Conservation (phyloP, 495 filamentous ascomycete species). For the Antarctomyces pellizariae region DNA sequence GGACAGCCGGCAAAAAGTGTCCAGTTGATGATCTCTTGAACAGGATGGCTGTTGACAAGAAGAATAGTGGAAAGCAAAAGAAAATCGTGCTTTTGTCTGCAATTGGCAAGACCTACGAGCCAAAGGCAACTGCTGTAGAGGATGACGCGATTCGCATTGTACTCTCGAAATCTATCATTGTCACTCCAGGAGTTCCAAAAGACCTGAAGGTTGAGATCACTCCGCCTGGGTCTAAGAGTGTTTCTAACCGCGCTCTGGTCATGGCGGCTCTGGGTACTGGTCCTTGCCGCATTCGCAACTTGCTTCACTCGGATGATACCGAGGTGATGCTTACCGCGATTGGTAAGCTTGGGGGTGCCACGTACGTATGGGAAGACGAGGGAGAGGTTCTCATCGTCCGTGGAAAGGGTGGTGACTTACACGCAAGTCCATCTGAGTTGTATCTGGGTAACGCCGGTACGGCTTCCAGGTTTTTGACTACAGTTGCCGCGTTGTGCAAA, state of each 20-base stretch:
- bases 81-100: slow-evolving; percentile 87
- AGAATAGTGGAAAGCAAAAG: slow-evolving; percentile 89
- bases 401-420: slow-evolving; percentile 68
- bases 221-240: slow-evolving; percentile 91
- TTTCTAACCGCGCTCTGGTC: slow-evolving; percentile 86
- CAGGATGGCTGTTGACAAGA: slow-evolving; percentile 97
- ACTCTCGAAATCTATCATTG: slow-evolving; percentile 54
- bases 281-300: slow-evolving; percentile 66
- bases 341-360: slow-evolving; percentile 61
- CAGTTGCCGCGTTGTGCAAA: slow-evolving; percentile 65
- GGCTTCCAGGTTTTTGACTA: slow-evolving; percentile 85
- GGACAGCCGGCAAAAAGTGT: slow-evolving; percentile 73
- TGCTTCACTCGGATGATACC: slow-evolving; percentile 91
- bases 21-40: slow-evolving; percentile 70
- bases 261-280: slow-evolving; percentile 80
- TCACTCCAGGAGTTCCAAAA: slow-evolving; percentile 42
- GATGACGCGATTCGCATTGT: slow-evolving; percentile 70
- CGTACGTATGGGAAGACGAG: slow-evolving; percentile 82
- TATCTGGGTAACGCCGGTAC: slow-evolving; percentile 96
- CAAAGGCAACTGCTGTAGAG: slow-evolving; percentile 63
- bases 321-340: slow-evolving; percentile 91
- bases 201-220: slow-evolving; percentile 46
- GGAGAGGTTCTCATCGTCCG: slow-evolving; percentile 75
- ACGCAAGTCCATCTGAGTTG: slow-evolving; percentile 48
- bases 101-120: slow-evolving; percentile 73